Evolutionary conservation across 768 basidiomycete species (phyloP).

Genomic region (Gloeostereum incarnatum): DNA sequence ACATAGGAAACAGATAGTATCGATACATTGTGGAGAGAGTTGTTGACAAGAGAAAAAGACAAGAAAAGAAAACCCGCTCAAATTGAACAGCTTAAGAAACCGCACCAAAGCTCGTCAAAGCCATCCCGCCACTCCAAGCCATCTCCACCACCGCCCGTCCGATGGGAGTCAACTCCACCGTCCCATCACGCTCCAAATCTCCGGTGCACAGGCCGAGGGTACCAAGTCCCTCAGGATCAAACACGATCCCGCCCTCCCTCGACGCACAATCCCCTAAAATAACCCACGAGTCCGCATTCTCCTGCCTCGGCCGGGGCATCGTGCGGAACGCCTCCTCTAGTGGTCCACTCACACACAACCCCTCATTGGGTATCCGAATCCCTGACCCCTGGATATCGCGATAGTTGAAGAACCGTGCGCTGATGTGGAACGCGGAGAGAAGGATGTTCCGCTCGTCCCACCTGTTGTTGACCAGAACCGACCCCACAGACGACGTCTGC

Average conservation of each 20-base stretch:
- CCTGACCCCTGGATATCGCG: conserved; percentile 66
- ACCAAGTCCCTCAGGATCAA: conserved; percentile 67
- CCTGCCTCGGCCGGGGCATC: conserved; percentile 27
- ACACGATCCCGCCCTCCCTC: conserved; percentile 63
- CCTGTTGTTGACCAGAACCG: conserved; percentile 6
- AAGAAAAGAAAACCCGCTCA: not conserved
- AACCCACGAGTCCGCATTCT: conserved; percentile 21
- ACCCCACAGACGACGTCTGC: conserved; percentile 26
- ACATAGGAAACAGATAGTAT: conserved; percentile 1
- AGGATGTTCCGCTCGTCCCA: conserved; percentile 38
- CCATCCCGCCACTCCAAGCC: conserved; percentile 45
- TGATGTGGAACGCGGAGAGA: conserved; percentile 60
- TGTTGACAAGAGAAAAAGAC: not conserved
- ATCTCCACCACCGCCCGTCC: conserved; percentile 47
- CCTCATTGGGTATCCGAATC: conserved; percentile 63
- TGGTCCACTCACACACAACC: conserved; percentile 56
- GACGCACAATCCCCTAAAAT: conserved; percentile 51
- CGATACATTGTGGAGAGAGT: not conserved
- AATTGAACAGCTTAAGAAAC: conserved; percentile 14
- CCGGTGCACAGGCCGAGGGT: conserved; percentile 57
- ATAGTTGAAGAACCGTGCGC: conserved; percentile 65
- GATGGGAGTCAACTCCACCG: conserved; percentile 35
- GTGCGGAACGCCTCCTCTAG: conserved; percentile 42
- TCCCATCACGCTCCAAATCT: not conserved
- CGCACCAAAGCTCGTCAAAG: conserved; percentile 41